Percentiles rank a stretch among this genome's conserved stretches.
Conservation (phyloP, 2,329 filamentous ascomycete species). For the Celoporthe dispersa region DNA sequence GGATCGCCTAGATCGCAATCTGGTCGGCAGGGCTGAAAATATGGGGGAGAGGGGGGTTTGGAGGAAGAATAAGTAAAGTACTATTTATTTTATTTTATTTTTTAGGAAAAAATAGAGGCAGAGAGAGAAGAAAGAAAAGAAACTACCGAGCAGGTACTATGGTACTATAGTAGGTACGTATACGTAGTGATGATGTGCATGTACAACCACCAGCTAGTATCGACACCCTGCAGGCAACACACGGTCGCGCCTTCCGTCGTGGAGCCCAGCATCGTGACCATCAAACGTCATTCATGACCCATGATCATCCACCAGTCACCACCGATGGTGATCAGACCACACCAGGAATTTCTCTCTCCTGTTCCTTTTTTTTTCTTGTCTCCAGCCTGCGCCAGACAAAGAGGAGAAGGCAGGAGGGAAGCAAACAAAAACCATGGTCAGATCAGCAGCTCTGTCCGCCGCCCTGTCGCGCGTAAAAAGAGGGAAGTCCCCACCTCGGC, state of each 20-base stretch:
- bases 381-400: not conserved
- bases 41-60: not conserved
- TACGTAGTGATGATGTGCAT: not conserved
- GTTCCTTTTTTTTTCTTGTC: not conserved
- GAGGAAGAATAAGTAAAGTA: no score
- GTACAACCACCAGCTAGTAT: no score
- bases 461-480: not conserved
- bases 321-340: not conserved
- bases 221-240: not conserved
- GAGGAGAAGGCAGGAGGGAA: not conserved
- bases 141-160: not conserved
- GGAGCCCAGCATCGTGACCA: not conserved
- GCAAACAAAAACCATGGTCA: not conserved
- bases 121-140: not conserved
- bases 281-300: not conserved
- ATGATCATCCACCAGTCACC: not conserved
- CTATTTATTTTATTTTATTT: no score
- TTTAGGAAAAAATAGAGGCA: not conserved
- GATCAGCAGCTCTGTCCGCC: not conserved
- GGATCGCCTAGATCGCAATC: slow-evolving; percentile 15
- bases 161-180: no score
- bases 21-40: slow-evolving; percentile 16
- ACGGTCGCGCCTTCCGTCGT: not conserved
- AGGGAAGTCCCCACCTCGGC: not conserved
- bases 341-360: not conserved